Percentiles rank a stretch among this genome's conserved stretches.
These are phyloP conservation scores for Phalaenopsis hybrid DNA, from an alignment of 116 monocot species.

Conservation along the genomic window DNA sequence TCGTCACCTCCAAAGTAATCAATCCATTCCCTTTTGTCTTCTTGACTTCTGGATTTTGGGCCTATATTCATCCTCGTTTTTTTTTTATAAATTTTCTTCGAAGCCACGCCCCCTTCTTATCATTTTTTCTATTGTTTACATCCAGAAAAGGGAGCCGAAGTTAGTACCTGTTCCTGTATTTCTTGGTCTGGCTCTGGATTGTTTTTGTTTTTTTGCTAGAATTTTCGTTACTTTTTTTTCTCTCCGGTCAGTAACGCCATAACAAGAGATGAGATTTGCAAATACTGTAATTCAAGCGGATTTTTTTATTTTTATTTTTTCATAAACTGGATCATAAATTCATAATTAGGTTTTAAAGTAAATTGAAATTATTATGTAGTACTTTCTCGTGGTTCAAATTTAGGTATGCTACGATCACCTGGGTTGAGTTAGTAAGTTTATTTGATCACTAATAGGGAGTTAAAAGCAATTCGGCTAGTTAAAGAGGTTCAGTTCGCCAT, in stretches of 20 bases:
- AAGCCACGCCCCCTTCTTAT: neutral
- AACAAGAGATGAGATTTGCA: neutral
- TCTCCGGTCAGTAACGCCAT: neutral
- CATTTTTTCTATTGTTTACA: neutral
- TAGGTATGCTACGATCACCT: too few species aligned
- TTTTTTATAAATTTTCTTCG: neutral
- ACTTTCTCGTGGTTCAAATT: neutral
- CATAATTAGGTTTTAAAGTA: neutral
- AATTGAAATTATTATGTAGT: neutral
- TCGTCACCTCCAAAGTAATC: slow-evolving; percentile 9
- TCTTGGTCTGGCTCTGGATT: neutral
- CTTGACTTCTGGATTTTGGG: neutral
- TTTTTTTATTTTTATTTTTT: neutral
- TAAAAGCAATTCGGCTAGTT: too few species aligned
- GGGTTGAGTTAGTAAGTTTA: too few species aligned
- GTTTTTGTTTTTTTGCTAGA: neutral
- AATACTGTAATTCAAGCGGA: too few species aligned
- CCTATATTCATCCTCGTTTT: neutral
- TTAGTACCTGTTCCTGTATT: neutral
- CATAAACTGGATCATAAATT: neutral
- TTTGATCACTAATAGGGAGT: too few species aligned
- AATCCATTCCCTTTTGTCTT: neutral
- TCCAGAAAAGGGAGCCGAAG: neutral
- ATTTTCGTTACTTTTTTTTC: neutral
- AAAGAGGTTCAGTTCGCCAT: too few species aligned